Conservation (phyloP, 2,329 filamentous ascomycete genomes). For the Phialocephala subalpina region DNA sequence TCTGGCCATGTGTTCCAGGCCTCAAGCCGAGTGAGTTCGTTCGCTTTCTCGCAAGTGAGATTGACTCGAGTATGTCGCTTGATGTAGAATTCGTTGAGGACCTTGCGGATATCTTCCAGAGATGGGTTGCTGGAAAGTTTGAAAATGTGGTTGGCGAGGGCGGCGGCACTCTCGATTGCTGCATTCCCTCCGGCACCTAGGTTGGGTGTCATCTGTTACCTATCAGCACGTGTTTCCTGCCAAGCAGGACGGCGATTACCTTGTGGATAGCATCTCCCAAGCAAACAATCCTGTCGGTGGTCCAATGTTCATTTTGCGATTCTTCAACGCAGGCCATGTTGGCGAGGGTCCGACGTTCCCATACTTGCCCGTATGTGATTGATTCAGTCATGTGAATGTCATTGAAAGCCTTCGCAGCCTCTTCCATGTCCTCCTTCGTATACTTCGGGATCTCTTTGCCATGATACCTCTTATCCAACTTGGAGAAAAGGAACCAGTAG, state of each 20-base stretch:
- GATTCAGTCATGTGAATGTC: slow-evolving; percentile 8
- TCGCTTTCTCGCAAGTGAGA: slow-evolving; percentile 31
- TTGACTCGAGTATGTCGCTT: slow-evolving; percentile 34
- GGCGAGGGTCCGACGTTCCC: slow-evolving; percentile 17
- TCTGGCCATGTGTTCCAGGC: slow-evolving; percentile 27
- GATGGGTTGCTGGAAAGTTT: slow-evolving; percentile 8
- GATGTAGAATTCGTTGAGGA: slow-evolving; percentile 25
- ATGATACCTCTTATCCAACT: slow-evolving; percentile 20
- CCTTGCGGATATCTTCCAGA: slow-evolving; percentile 8
- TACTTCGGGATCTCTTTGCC: slow-evolving; percentile 30
- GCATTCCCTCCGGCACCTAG: slow-evolving; percentile 49
- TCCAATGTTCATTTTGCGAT: slow-evolving; percentile 31
- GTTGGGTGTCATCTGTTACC: slow-evolving; percentile 27
- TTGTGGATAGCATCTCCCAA: slow-evolving; percentile 37
- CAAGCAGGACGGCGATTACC: slow-evolving; percentile 23
- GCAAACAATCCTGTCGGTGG: slow-evolving; percentile 30
- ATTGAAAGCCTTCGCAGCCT: slow-evolving; percentile 15
- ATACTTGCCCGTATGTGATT: slow-evolving; percentile 31
- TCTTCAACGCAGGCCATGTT: slow-evolving; percentile 30
- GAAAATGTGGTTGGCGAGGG: slow-evolving; percentile 42
- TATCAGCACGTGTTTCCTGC: not conserved
- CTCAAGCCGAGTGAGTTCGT: slow-evolving; percentile 37
- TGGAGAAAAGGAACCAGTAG: slow-evolving; percentile 33
- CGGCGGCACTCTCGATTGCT: slow-evolving; percentile 48
- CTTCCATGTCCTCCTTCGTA: slow-evolving; percentile 26